Conservation (phyloP, 2,329 filamentous ascomycete species). For the Cladosporium colombiae region DNA sequence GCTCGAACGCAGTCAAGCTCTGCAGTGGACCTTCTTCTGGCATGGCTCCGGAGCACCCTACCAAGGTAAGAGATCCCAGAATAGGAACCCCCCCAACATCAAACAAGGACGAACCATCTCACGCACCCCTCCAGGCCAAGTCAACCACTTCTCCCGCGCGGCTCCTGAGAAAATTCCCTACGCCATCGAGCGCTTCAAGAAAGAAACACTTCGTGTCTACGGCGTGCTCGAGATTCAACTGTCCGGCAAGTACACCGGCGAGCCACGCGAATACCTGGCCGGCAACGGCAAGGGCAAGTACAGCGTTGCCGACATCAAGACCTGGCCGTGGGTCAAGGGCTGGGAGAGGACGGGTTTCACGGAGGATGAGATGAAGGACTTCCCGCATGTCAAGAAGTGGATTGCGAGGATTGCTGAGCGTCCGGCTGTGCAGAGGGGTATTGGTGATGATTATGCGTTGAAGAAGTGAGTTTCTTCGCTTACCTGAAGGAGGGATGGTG, state of each 20-base stretch:
- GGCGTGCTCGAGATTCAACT: slow-evolving; percentile 59
- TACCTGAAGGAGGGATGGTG: not conserved
- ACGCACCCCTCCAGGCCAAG: slow-evolving; percentile 34
- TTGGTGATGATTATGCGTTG: slow-evolving; percentile 39
- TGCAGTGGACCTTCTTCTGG: slow-evolving; percentile 61
- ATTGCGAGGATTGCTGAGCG: slow-evolving; percentile 53
- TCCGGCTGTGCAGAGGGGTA: slow-evolving; percentile 51
- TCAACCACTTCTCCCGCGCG: slow-evolving; percentile 49
- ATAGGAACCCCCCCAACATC: not conserved
- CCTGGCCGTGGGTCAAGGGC: slow-evolving; percentile 52
- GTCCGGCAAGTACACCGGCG: slow-evolving; percentile 53
- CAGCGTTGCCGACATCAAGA: slow-evolving; percentile 53
- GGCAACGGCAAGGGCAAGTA: slow-evolving; percentile 58
- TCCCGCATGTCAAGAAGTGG: slow-evolving; percentile 57
- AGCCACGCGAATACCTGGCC: slow-evolving; percentile 54
- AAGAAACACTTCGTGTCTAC: slow-evolving; percentile 54
- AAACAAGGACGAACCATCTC: not conserved
- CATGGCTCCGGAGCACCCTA: slow-evolving; percentile 47
- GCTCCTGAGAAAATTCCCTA: slow-evolving; percentile 51
- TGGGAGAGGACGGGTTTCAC: slow-evolving; percentile 49
- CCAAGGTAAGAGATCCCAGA: slow-evolving; percentile 33
- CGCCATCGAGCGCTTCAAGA: slow-evolving; percentile 54
- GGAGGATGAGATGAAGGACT: slow-evolving; percentile 51
- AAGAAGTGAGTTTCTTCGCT: slow-evolving; percentile 27
- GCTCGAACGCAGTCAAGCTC: slow-evolving; percentile 49